Percentiles rank a stretch among this genome's conserved stretches.
Conservation (phyloP, 805 yeast species). For the Teunomyces aglyptinius region DNA sequence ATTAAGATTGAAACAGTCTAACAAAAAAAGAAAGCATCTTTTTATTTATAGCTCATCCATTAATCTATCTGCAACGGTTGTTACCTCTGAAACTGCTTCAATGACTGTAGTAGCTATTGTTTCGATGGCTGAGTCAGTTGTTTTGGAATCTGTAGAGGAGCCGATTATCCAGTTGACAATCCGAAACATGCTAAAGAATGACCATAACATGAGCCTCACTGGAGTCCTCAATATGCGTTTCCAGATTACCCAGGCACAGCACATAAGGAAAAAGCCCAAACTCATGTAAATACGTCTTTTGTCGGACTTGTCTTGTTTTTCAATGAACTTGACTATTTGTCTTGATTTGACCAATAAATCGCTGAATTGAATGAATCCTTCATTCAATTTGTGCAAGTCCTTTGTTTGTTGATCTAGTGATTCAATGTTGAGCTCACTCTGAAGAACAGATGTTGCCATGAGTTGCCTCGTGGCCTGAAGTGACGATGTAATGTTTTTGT, state of each 20-base stretch:
- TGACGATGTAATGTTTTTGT: constrained; percentile 45
- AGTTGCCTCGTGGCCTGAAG: constrained; percentile 48
- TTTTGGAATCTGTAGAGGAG: background rate
- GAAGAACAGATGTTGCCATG: constrained; percentile 48
- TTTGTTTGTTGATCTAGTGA: constrained; percentile 47
- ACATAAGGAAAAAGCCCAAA: constrained; percentile 43
- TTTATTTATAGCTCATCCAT: constrained; percentile 7
- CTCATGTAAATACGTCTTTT: constrained; percentile 48
- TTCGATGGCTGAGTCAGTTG: background rate
- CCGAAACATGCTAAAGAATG: constrained; percentile 36
- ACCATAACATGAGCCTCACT: constrained; percentile 44
- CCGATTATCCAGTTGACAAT: constrained; percentile 12
- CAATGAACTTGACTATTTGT: constrained; percentile 49
- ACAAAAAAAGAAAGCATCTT: background rate
- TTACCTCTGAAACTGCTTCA: background rate
- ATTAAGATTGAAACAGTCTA: constrained; percentile 41
- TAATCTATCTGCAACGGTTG: constrained; percentile 3
- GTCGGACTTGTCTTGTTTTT: constrained; percentile 50
- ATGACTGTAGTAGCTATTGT: background rate
- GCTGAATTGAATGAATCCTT: constrained; percentile 40
- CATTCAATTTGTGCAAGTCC: constrained; percentile 40
- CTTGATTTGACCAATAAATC: constrained; percentile 41
- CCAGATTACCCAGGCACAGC: constrained; percentile 52
- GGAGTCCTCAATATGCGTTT: constrained; percentile 48
- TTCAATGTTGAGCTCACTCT: constrained; percentile 50